Evolutionary conservation across 306 rosid species (phyloP).

Genomic region (Glycyrrhiza uralensis): DNA sequence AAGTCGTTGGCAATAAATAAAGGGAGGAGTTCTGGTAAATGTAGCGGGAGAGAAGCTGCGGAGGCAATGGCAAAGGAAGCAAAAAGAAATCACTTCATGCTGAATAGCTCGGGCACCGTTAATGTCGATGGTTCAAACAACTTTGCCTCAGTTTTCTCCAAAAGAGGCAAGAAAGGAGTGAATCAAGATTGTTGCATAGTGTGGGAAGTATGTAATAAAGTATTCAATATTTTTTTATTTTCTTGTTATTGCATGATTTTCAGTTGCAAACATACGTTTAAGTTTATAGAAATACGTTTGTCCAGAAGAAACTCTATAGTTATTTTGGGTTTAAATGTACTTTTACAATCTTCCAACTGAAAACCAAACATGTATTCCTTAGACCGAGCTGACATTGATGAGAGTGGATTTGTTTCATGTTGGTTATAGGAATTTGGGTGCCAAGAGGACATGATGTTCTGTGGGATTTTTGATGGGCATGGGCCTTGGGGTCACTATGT

Average conservation of each 20-base stretch:
- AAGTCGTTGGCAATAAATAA: slow-evolving; percentile 53
- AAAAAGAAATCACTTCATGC: slow-evolving; percentile 55
- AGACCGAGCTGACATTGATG: too few relatives aligned
- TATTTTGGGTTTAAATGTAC: too few relatives aligned
- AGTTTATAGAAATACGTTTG: too few relatives aligned
- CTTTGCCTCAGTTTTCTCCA: slow-evolving; percentile 69
- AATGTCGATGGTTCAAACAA: slow-evolving; percentile 58
- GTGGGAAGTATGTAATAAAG: slow-evolving; percentile 66
- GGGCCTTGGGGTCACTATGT: slow-evolving; percentile 93
- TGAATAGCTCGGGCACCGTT: slow-evolving; percentile 47
- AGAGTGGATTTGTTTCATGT: slow-evolving; percentile 9
- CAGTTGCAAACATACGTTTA: too few relatives aligned
- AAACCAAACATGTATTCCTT: too few relatives aligned
- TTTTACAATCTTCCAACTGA: too few relatives aligned
- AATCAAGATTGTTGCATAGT: slow-evolving; percentile 90
- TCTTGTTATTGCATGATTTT: neutral
- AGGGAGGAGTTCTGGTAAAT: slow-evolving; percentile 35
- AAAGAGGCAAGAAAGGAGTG: slow-evolving; percentile 72
- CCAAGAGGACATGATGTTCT: slow-evolving; percentile 80
- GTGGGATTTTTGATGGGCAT: slow-evolving; percentile 87
- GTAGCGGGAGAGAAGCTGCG: slow-evolving; percentile 57
- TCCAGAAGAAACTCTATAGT: too few relatives aligned
- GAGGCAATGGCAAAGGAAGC: slow-evolving; percentile 76
- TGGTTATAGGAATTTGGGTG: slow-evolving; percentile 75
- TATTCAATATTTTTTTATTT: neutral